Base-by-base conservation (phyloP, 495 filamentous ascomycete species). In the Trichocladium antarcticum region DNA sequence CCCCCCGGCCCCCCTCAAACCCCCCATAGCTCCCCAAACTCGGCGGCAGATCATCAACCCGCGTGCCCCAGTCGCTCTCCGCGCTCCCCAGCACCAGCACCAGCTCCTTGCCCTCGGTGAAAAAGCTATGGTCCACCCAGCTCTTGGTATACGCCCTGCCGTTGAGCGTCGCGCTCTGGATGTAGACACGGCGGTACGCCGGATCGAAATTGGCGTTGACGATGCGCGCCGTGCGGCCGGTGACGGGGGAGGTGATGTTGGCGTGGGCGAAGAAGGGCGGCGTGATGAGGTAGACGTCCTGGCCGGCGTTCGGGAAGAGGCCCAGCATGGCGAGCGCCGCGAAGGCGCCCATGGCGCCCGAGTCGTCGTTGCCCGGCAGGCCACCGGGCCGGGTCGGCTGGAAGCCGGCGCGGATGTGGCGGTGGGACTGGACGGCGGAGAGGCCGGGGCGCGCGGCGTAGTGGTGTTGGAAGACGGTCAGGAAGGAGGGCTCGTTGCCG, bases 111-210 rank as follows among this genome's bases (percentile, higher is more conserved):
- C 84, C 85, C 32, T 83, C 69, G 0, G 78, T 76, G 57, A 87
- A 87, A 57, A 89, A 87, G 39, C 78, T 79, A 55, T 89, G 83
- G 14, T 75, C 75, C 29, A 89, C 72, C 83, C 83, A 89, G 52
- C 73, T 87, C 68, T 72, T 81, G 0, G 68, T 79, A 36, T 84
- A 89, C 4, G 69, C 61, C 51, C 69, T 50, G 2, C 83, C 82
- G 58, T 87, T 66, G 12, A 89, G 67, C n/a, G 71, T 85, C 0
- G 80, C 83, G 48, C 68, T 80, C 64, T 87, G 83, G 27, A 89
- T 80, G 51, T 78, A 87, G 2, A 87, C 74, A 3, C 70, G 68
- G 39, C 86, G 85, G 4, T 53, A 67, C 0, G 75, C 65, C 0
- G 76, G 62, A 46, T 87, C 84, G 55, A 87, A 87, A 42, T 80